phyloP scores from a whole-genome alignment of 306 rosid genomes.

The Dicorynia guianensis region DNA sequence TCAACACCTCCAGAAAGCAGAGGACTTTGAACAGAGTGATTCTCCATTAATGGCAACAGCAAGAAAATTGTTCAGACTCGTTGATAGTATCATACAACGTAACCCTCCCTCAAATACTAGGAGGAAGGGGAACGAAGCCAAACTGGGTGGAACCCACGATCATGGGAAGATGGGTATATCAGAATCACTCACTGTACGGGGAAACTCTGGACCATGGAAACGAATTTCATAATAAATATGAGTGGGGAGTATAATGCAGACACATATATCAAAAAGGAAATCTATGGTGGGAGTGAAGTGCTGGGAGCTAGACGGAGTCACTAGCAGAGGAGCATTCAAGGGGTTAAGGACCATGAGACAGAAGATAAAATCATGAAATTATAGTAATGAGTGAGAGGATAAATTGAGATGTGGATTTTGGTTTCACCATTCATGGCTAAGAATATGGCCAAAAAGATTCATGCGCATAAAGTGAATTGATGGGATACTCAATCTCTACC shows the following conservation, averaged over 20 bases:
- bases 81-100: neutral
- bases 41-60: conserved; percentile 52
- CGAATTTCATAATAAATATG: conserved; percentile 19
- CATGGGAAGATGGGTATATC: neutral
- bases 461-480: neutral
- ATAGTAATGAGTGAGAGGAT: neutral
- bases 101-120: conserved; percentile 12
- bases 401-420: neutral
- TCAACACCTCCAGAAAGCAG: conserved; percentile 53
- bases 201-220: conserved; percentile 39
- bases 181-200: conserved; percentile 2
- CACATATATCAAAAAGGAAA: neutral
- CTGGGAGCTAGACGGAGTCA: neutral
- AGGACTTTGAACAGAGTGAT: conserved; percentile 49
- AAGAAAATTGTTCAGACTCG: neutral
- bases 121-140: conserved; percentile 26
- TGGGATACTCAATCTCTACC: neutral
- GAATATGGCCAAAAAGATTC: neutral
- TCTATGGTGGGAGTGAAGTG: neutral
- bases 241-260: neutral
- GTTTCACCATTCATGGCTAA: neutral
- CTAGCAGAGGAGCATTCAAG: neutral
- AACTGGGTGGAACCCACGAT: conserved; percentile 51
- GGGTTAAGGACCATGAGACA: neutral
- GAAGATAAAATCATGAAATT: neutral